Base-by-base conservation (phyloP, 2,329 filamentous ascomycete genomes). In the Cladosporium sp. region DNA sequence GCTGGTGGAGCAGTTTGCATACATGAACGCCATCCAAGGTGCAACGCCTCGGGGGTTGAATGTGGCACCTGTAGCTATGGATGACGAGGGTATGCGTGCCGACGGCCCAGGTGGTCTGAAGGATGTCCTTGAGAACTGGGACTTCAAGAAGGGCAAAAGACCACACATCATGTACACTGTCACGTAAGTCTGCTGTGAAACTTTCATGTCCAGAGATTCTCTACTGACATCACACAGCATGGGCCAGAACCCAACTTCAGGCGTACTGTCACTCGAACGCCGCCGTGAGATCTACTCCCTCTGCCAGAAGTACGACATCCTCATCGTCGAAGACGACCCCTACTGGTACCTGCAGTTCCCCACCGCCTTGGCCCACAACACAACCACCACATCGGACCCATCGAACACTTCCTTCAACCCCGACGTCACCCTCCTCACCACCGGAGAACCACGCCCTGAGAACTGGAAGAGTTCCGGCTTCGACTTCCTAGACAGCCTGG, bases 331-430 rank as follows among this genome's bases (percentile, higher is more conserved):
- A 69, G 92, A 97, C 61, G 91, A 96, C 56, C 92, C 92, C 5
- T 96, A 96, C 73, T 96, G 89, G 88, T 92, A 93, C 68, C 77
- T 97, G 7, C 92, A 96, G 67, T 96, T 82, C 68, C 89, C 89
- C 0, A 87, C 87, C 1, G 84, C 87, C 0, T 79, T 72, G 7
- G 64, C 73, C 7, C 24, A 56, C 7, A 67, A 64, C 56, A 64
- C 64, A 11, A 61, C 60, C n/a, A 61, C 63, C 27, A 60, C 57
- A 17, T 49, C 56, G 7, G 44, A 61, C 38, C 43, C 60, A 2
- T 45, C 57, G 49, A 65, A 66, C 51, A 53, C 53, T 47, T 61
- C 59, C 15, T 62, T 64, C 45, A 62, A 64, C 56, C 59, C 58
- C 30, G 44, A 59, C 51, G 42, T 62, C 44, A 18, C 53, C 53